These are phyloP conservation scores for Peronospora tabacina DNA, from an alignment of 352 stramenopile genomes.

Conservation along the genomic window DNA sequence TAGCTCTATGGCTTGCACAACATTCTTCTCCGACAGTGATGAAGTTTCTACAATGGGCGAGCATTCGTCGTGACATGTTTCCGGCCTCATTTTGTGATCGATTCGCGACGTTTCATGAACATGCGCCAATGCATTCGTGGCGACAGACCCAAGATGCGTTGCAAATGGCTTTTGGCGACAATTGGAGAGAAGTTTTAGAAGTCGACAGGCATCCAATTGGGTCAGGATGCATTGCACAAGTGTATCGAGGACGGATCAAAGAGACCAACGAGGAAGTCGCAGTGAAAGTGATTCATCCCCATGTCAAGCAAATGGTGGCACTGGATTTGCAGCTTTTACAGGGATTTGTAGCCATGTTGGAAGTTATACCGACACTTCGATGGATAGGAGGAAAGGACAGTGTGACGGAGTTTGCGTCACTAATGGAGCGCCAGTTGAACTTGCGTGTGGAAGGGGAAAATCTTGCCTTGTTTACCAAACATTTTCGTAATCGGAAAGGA, in stretches of 20 bases:
- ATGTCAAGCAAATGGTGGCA: constrained; percentile 81
- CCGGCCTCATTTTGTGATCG: constrained; percentile 85
- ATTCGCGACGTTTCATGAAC: constrained; percentile 87
- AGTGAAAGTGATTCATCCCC: constrained; percentile 91
- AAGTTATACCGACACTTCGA: constrained; percentile 50
- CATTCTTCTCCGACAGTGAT: constrained; percentile 86
- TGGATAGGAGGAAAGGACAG: constrained; percentile 74
- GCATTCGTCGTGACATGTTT: constrained; percentile 92
- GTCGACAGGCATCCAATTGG: constrained; percentile 65
- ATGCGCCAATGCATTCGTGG: constrained; percentile 82
- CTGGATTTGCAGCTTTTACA: constrained; percentile 84
- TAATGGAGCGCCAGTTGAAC: constrained; percentile 90
- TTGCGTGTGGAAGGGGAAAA: constrained; percentile 87
- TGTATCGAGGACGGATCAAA: constrained; percentile 84
- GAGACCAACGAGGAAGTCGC: constrained; percentile 66
- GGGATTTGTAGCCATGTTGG: constrained; percentile 51
- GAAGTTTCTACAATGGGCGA: constrained; percentile 95
- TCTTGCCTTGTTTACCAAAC: constrained; percentile 63
- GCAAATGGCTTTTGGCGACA: constrained; percentile 70
- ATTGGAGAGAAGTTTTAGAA: constrained; percentile 64
- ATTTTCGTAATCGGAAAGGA: constrained; percentile 57
- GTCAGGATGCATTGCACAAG: constrained; percentile 92
- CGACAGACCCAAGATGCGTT: constrained; percentile 79
- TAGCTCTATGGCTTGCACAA: constrained; percentile 53
- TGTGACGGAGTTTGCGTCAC: constrained; percentile 73